These are phyloP conservation scores for Hebeloma cylindrosporum DNA, from an alignment of 768 basidiomycete genomes.

Conservation along the genomic window DNA sequence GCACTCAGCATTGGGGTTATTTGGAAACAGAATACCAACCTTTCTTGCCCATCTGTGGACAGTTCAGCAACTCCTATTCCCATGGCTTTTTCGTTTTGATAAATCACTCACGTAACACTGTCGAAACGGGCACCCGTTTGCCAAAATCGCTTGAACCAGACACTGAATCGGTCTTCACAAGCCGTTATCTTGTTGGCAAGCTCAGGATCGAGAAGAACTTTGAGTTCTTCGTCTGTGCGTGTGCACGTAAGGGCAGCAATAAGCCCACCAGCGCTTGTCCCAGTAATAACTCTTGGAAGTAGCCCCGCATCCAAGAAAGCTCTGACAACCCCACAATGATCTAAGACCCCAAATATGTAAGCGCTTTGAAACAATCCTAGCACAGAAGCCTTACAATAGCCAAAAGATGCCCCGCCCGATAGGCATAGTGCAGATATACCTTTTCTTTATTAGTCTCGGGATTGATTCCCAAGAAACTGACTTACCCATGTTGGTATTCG, in stretches of 20 bases:
- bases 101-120: constrained; percentile 51
- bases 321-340: constrained; percentile 89
- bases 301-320: constrained; percentile 87
- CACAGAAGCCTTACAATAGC: constrained; percentile 75
- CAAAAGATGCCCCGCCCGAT: constrained; percentile 94
- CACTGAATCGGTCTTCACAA: constrained; percentile 70
- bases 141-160: constrained; percentile 75
- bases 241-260: constrained; percentile 78
- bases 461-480: not conserved
- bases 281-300: constrained; percentile 90
- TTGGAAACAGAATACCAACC: constrained; percentile 39
- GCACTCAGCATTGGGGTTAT: not conserved
- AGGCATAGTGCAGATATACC: constrained; percentile 86
- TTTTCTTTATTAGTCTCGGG: constrained; percentile 13
- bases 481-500: constrained; percentile 82
- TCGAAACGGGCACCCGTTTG: constrained; percentile 95
- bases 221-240: constrained; percentile 85
- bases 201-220: constrained; percentile 71
- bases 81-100: not conserved
- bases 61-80: constrained; percentile 7
- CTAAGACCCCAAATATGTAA: constrained; percentile 33
- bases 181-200: constrained; percentile 83
- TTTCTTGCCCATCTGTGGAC: constrained; percentile 78
- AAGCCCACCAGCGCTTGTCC: constrained; percentile 92
- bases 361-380: not conserved